Evolutionary conservation across 805 yeast species (phyloP).

Genomic region (Wickerhamomyces bovis): DNA sequence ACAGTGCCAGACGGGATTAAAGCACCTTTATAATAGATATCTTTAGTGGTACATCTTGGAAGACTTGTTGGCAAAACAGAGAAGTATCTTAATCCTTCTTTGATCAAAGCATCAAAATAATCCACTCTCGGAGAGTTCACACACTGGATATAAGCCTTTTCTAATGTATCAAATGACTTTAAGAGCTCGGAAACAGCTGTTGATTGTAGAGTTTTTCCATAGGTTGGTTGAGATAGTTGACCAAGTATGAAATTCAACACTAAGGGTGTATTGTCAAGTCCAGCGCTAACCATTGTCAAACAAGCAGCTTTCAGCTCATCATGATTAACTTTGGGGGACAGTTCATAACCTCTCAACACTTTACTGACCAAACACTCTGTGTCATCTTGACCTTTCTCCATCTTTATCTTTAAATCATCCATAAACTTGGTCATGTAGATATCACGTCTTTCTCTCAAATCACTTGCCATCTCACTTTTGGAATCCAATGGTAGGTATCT

Average conservation of each 20-base stretch:
- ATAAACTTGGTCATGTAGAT: slow-evolving; percentile 39
- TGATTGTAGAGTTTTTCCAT: slow-evolving; percentile 36
- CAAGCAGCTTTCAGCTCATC: slow-evolving; percentile 55
- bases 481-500: slow-evolving; percentile 26
- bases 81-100: slow-evolving; percentile 56
- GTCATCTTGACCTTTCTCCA: slow-evolving; percentile 23
- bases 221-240: slow-evolving; percentile 41
- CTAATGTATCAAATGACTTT: slow-evolving; percentile 25
- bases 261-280: slow-evolving; percentile 65
- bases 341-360: slow-evolving; percentile 11
- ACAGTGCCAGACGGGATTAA: slow-evolving; percentile 52
- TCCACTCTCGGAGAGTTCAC: slow-evolving; percentile 32
- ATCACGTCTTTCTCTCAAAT: slow-evolving; percentile 39
- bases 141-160: slow-evolving; percentile 31
- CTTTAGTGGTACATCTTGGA: slow-evolving; percentile 55
- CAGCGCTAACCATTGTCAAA: slow-evolving; percentile 74
- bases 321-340: slow-evolving; percentile 21
- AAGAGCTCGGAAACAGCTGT: slow-evolving; percentile 38
- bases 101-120: slow-evolving; percentile 50
- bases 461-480: slow-evolving; percentile 21
- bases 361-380: slow-evolving; percentile 30
- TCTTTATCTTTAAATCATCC: slow-evolving; percentile 23
- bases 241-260: slow-evolving; percentile 57
- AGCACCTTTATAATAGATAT: slow-evolving; percentile 34
- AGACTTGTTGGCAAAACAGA: slow-evolving; percentile 63